Percentiles rank a stretch among this genome's conserved stretches.
Conservation (phyloP, 1,139 yeast species). For the Groenewaldozyma sp. region DNA sequence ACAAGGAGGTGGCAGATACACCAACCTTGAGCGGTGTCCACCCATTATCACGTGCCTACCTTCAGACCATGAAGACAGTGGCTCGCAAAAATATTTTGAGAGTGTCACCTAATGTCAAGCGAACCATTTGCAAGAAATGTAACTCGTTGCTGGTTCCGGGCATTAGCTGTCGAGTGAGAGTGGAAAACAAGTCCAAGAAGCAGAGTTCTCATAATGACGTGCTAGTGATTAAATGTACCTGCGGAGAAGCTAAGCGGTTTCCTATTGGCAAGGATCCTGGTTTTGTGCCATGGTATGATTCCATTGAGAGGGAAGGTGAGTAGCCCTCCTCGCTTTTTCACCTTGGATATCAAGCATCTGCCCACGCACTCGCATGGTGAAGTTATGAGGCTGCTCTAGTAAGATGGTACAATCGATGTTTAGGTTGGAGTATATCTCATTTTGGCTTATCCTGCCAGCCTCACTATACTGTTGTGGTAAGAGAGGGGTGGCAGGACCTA, state of each 20-base stretch:
- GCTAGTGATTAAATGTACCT: slow-evolving; percentile 25
- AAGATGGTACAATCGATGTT: too few relatives aligned
- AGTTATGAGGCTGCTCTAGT: too few relatives aligned
- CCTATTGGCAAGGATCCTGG: slow-evolving; percentile 33
- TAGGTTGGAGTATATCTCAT: too few relatives aligned
- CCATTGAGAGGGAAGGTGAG: slow-evolving; percentile 4
- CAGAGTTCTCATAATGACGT: slow-evolving; percentile 26
- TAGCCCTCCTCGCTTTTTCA: too few relatives aligned
- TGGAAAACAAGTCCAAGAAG: slow-evolving; percentile 24
- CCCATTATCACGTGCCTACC: slow-evolving; percentile 42
- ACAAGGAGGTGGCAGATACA: slow-evolving; percentile 1
- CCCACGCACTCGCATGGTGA: too few relatives aligned
- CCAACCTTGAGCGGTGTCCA: too few relatives aligned
- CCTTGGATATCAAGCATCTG: too few relatives aligned
- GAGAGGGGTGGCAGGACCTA: too few relatives aligned
- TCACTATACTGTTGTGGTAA: too few relatives aligned
- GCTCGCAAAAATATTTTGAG: slow-evolving; percentile 57
- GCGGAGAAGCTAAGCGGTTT: slow-evolving; percentile 32
- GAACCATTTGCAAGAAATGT: slow-evolving; percentile 55
- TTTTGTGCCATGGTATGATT: slow-evolving; percentile 24
- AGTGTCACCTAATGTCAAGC: slow-evolving; percentile 50
- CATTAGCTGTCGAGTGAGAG: slow-evolving; percentile 29
- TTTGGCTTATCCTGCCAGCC: too few relatives aligned
- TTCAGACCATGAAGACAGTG: slow-evolving; percentile 32
- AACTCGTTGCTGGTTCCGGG: slow-evolving; percentile 42